These are phyloP conservation scores for Firmiana major DNA, from an alignment of 345 rosid species.

Conservation along the genomic window DNA sequence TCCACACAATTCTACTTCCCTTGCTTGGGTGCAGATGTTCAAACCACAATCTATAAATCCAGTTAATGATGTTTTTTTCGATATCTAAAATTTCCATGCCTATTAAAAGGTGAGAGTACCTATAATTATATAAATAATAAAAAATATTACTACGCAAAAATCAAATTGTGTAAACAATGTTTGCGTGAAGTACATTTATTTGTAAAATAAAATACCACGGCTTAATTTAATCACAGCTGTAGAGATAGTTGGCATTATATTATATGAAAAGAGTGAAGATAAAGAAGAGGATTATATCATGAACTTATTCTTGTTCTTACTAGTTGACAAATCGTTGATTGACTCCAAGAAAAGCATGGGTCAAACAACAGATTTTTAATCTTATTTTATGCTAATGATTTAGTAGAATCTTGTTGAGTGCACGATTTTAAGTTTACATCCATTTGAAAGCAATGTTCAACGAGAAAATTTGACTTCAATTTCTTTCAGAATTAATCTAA, in stretches of 20 bases:
- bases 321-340: neutral
- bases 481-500: neutral
- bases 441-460: slow-evolving; percentile 6
- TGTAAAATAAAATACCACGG: neutral
- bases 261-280: neutral
- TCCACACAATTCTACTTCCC: neutral
- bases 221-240: neutral
- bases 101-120: too few relatives aligned
- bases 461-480: neutral
- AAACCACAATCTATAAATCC: too few relatives aligned
- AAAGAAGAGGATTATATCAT: slow-evolving; percentile 3
- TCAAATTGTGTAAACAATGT: neutral
- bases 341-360: slow-evolving; percentile 3
- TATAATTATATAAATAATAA: too few relatives aligned
- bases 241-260: neutral
- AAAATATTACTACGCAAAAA: neutral
- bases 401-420: neutral
- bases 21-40: neutral
- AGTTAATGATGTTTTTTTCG: too few relatives aligned
- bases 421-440: neutral
- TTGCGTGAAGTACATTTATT: neutral
- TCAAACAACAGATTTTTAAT: neutral
- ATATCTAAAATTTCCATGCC: too few relatives aligned
- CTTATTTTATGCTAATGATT: neutral
- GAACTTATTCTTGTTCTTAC: neutral